These are phyloP conservation scores for Colletotrichum orbiculare DNA, from an alignment of 2,329 filamentous ascomycete species.

Conservation along the genomic window DNA sequence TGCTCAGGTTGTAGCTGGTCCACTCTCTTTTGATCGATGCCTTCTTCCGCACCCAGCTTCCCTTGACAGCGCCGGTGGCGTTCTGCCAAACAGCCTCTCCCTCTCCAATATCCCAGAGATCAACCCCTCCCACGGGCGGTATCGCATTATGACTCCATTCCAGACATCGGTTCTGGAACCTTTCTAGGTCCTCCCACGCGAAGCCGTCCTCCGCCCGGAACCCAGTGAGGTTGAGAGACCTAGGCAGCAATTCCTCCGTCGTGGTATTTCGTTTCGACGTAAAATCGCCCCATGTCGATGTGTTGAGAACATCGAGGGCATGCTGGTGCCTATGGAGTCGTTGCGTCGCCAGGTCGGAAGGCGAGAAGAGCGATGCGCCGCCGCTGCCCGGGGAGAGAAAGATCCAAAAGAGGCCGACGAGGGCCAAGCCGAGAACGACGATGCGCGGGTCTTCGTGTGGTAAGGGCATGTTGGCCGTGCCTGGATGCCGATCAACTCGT, in stretches of 20 bases:
- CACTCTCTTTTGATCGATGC: conserved; percentile 58
- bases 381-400: conserved; percentile 45
- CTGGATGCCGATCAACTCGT: conserved; percentile 19
- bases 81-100: conserved; percentile 75
- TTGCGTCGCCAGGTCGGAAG: conserved; percentile 42
- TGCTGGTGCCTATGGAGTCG: conserved; percentile 63
- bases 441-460: conserved; percentile 50
- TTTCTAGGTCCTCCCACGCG: conserved; percentile 78
- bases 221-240: conserved; percentile 79
- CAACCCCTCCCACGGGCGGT: conserved; percentile 52
- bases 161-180: conserved; percentile 73
- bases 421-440: conserved; percentile 51
- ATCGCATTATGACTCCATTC: conserved; percentile 68
- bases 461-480: conserved; percentile 54
- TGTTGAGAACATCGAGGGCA: conserved; percentile 65
- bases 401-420: conserved; percentile 58
- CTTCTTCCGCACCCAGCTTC: conserved; percentile 76
- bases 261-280: conserved; percentile 49
- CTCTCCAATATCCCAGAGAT: conserved; percentile 51
- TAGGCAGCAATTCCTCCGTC: conserved; percentile 39
- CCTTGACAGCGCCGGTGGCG: conserved; percentile 79
- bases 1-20: conserved; percentile 71
- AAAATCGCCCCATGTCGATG: conserved; percentile 71
- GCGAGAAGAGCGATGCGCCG: conserved; percentile 50
- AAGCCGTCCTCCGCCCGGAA: conserved; percentile 79